These are phyloP conservation scores for Nitzschia palea DNA, from an alignment of 108 stramenopile genomes.

Conservation along the genomic window DNA sequence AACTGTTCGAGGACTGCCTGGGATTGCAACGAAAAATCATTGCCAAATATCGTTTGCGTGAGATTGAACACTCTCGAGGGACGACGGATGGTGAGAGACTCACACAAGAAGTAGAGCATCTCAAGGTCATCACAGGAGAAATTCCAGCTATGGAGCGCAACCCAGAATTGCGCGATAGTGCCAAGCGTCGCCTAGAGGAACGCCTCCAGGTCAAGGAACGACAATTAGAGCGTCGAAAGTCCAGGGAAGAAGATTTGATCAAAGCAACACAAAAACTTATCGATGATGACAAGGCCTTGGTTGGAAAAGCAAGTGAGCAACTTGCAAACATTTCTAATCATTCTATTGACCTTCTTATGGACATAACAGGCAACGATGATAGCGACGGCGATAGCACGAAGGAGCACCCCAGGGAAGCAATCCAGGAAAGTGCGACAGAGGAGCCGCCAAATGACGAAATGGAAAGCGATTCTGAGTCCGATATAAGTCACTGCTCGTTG, in stretches of 20 bases:
- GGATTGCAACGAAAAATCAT: conserved; percentile 8
- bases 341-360: neutral
- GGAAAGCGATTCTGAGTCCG: no score
- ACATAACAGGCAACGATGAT: no score
- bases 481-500: no score
- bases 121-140: neutral
- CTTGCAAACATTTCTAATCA: neutral
- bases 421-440: no score
- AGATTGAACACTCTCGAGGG: neutral
- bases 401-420: no score
- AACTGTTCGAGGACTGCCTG: neutral
- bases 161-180: neutral
- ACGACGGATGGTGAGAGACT: neutral
- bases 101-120: neutral
- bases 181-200: neutral
- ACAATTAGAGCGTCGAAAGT: neutral
- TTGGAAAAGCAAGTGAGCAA: neutral
- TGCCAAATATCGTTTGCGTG: neutral
- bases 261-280: neutral
- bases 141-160: neutral
- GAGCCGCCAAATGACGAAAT: no score
- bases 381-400: neutral
- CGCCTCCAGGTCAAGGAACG: neutral
- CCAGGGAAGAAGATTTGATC: neutral
- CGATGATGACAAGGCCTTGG: neutral